Evolutionary conservation across 805 yeast genomes (phyloP).

Genomic region (Saccharomyces eubayanus): DNA sequence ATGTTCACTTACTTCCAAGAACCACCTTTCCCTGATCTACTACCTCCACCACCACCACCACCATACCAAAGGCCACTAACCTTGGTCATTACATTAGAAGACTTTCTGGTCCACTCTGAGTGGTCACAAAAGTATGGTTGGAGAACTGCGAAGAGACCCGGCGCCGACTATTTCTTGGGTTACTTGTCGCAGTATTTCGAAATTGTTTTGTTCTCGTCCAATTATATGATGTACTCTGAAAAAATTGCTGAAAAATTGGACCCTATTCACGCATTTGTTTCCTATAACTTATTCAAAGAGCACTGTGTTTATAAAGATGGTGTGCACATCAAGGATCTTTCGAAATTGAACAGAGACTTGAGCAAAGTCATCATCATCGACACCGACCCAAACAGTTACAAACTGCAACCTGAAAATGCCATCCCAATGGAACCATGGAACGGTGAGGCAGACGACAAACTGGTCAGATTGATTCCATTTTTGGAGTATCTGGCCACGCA

Average conservation of each 20-base stretch:
- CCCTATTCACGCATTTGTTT: slow-evolving; percentile 83
- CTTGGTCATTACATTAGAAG: slow-evolving; percentile 81
- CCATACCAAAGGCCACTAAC: slow-evolving; percentile 91
- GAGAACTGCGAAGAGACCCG: slow-evolving; percentile 99
- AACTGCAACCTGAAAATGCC: slow-evolving; percentile 92
- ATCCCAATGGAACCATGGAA: slow-evolving; percentile 78
- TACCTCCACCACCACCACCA: slow-evolving; percentile 87
- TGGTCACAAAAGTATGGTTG: slow-evolving; percentile 92
- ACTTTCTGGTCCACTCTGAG: slow-evolving; percentile 78
- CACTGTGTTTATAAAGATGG: slow-evolving; percentile 84
- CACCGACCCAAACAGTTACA: slow-evolving; percentile 59
- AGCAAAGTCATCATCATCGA: slow-evolving; percentile 75
- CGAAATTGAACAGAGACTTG: slow-evolving; percentile 84
- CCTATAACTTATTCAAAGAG: slow-evolving; percentile 82
- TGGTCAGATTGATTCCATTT: slow-evolving; percentile 79
- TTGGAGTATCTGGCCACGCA: slow-evolving; percentile 91
- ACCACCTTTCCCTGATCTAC: slow-evolving; percentile 85
- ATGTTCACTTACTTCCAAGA: slow-evolving; percentile 80
- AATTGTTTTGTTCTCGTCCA: slow-evolving; percentile 81
- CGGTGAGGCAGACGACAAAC: slow-evolving; percentile 73
- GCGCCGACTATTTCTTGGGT: slow-evolving; percentile 91
- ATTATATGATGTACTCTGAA: slow-evolving; percentile 79
- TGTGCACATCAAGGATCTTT: slow-evolving; percentile 78
- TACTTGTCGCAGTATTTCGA: slow-evolving; percentile 94
- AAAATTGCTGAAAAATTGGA: slow-evolving; percentile 80